These are phyloP conservation scores for Dothidotthia symphoricarpi DNA, from an alignment of 2,329 filamentous ascomycete species.

Conservation along the genomic window DNA sequence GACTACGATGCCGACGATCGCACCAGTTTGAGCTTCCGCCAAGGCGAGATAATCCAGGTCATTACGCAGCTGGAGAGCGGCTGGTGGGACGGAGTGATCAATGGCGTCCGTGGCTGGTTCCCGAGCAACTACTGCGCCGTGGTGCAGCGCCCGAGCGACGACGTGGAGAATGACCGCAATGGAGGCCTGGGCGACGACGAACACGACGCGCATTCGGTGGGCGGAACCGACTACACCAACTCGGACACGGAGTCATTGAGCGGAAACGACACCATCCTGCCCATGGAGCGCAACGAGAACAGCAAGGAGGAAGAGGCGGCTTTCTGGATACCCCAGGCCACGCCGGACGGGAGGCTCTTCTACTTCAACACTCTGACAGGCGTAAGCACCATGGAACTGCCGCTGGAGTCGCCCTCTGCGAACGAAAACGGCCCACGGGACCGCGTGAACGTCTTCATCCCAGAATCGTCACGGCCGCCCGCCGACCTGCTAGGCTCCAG, in stretches of 20 bases:
- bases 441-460: conserved; percentile 82
- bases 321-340: conserved; percentile 98
- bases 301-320: conserved; percentile 78
- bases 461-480: conserved; percentile 85
- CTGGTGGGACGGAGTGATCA: conserved; percentile 99
- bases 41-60: conserved; percentile 96
- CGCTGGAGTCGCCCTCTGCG: conserved; percentile 81
- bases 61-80: conserved; percentile 97
- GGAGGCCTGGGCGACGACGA: conserved; percentile 55
- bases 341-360: conserved; percentile 85
- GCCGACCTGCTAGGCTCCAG: conserved; percentile 88
- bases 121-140: conserved; percentile 97
- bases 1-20: conserved; percentile 95
- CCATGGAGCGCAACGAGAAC: conserved; percentile 64
- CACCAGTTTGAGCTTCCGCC: conserved; percentile 93
- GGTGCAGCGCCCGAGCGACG: conserved; percentile 72
- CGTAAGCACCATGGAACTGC: conserved; percentile 90
- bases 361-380: conserved; percentile 99
- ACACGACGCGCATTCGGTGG: conserved; percentile 43
- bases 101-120: conserved; percentile 96
- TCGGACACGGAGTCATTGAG: conserved; percentile 49
- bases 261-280: conserved; percentile 48
- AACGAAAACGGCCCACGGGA: conserved; percentile 85
- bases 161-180: conserved; percentile 61
- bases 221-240: conserved; percentile 39